Evolutionary conservation across 176 grass and related monocot species (phyloP), one percentile per base, ranked within the genome.

Genomic region (Chloris gayana): DNA sequence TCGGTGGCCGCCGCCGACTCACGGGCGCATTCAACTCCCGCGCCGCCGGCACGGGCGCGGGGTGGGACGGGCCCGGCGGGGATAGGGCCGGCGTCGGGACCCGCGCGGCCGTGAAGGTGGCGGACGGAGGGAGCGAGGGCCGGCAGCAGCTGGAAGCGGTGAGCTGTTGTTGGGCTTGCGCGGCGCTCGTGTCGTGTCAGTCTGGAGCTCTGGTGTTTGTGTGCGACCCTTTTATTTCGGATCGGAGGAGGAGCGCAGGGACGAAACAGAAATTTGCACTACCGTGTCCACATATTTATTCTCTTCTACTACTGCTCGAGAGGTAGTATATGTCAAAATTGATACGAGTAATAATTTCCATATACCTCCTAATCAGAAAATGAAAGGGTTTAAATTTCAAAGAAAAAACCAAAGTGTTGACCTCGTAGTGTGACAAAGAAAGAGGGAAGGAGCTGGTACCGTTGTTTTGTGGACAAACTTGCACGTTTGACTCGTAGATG

Each of bases 21-120:
- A 88, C 81, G 69, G 86, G 75, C 69, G 81, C 86, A 84, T 84
- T 79, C n/a, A 74, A 79, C 61, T 49, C 26, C 56, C 25, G 1
- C 7, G 6, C 26, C 22, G 15, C 32, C 59, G 47, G 14, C 64
- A 51, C 71, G 71, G 4, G 38, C 9, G 44, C 33, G 57, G 14
- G 22, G 44, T 25, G 15, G 32, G 62, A 3, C 50, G 51, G 32
- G n/a, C n/a, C 19, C 14, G 19, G 21, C 10, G 29, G 29, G 13
- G 26, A 6, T 11, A 32, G 9, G 58, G n/a, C 57, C 9, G 10
- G 30, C 1, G 60, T 12, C 27, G 27, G 50, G n/a, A 7, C 7
- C 50, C 19, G 19, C 18, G n/a, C 9, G 9, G 42, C 76, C 61
- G 61, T 8, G 62, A 6, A 2, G 62, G 62, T 34, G 62, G 62